A percentile compares a stretch with the other conserved stretches of the same genome.
Conservation (phyloP, 371 early-diverging fungal genomes). For the Mortierella sp. region DNA sequence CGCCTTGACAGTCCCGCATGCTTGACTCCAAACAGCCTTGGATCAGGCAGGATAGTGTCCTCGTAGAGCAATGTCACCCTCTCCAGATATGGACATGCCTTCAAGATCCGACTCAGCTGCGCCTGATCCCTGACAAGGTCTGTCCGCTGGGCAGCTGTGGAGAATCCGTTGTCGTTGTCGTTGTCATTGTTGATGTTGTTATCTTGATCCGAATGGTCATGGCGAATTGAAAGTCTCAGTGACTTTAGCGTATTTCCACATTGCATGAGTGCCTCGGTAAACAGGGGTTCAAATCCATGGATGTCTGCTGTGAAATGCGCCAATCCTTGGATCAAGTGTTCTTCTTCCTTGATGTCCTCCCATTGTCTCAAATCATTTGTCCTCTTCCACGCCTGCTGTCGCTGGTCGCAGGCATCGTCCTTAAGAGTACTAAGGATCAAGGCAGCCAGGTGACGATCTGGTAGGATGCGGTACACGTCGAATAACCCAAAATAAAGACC, state of each 20-base stretch:
- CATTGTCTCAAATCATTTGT: neutral
- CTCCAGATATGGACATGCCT: constrained; percentile 6
- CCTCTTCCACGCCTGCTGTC: neutral
- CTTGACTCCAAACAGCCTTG: neutral
- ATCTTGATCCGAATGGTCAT: neutral
- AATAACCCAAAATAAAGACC: constrained; percentile 4
- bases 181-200: neutral
- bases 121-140: constrained; percentile 1
- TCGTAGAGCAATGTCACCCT: constrained; percentile 2
- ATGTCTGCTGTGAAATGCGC: neutral
- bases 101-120: neutral
- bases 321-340: neutral
- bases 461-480: constrained; percentile 1
- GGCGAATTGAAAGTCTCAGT: constrained; percentile 7
- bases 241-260: constrained; percentile 5
- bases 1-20: neutral
- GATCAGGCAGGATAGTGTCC: neutral
- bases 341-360: neutral
- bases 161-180: neutral
- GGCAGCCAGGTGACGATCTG: neutral
- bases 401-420: neutral
- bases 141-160: neutral
- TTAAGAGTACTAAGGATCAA: neutral
- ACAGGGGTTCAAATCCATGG: constrained; percentile 1
- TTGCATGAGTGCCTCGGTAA: constrained; percentile 12